Evolutionary conservation across 495 filamentous ascomycete species (phyloP), one percentile per base, ranked within the genome.

Genomic region (Tirmania nivea): DNA sequence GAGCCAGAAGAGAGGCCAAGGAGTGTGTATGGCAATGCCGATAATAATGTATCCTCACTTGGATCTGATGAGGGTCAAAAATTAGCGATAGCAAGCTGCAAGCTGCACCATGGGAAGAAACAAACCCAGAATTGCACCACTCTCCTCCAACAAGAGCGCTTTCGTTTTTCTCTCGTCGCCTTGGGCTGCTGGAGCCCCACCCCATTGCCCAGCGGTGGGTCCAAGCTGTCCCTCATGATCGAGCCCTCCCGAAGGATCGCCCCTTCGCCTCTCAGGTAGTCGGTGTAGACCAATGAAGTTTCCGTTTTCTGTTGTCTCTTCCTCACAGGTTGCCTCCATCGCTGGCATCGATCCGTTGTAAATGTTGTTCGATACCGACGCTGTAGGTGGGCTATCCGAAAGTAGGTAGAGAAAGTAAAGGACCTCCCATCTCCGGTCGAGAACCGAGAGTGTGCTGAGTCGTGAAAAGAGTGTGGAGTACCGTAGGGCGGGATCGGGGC

Each of bases 371-470:
- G 36, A 35, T n/a, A 36, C 49, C 10, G 65, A 63, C 48, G 65
- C 59, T 8, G 71, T 70, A 49, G 73, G 66, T 45, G 75, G 72
- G 0, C 80, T 78, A 56, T 78, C 76, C 49, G 82, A 78, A 45
- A 97, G 73, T 58, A 83, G 81, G 61, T 86, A 81, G 19, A 99
- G 77, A 47, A 99, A 75, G 63, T 89, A 86, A 7, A 99, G 72
- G 57, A 95, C 93, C 2, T 83, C 86, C 86, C 89, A 95, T 76
- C 96, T 99, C 66, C 94, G 82, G 59, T 79, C 80, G 34, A 99
- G 72, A 2, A 96, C 88, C 4, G 89, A 88, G 59, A 92, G 80
- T 25, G 86, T 82, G 17, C 94, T 71, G 21, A 99, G 75, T 39
- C 83, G 75, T 37, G 84, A 83, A 69, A 89, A 93, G 49, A 96